These are phyloP conservation scores for Pseudogymnoascus sp. DNA, from an alignment of 2,329 filamentous ascomycete genomes.

Conservation along the genomic window DNA sequence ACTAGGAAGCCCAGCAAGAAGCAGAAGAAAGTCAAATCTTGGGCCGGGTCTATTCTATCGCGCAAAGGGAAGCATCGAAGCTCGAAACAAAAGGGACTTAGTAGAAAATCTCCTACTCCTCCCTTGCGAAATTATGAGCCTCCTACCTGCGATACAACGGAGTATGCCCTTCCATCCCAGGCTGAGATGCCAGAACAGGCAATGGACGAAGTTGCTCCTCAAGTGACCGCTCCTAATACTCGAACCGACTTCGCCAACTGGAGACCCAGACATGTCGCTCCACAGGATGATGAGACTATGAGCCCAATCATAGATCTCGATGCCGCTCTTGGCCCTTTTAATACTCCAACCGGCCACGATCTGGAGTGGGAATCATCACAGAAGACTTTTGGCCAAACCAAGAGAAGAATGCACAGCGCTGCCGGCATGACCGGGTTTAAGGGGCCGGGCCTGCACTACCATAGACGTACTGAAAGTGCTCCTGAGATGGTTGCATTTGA, in stretches of 20 bases:
- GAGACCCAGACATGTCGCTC: conserved; percentile 32
- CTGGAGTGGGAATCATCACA: conserved; percentile 61
- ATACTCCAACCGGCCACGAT: conserved; percentile 60
- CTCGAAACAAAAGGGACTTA: conserved; percentile 33
- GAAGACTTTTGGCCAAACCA: conserved; percentile 42
- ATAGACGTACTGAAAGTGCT: conserved; percentile 70
- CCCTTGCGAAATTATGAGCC: conserved; percentile 28
- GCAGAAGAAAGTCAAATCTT: conserved; percentile 65
- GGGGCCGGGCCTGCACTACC: conserved; percentile 64
- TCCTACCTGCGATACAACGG: conserved; percentile 18
- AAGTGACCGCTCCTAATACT: conserved; percentile 1
- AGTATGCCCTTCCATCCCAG: conserved; percentile 13
- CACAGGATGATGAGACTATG: conserved; percentile 52
- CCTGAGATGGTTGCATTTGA: conserved; percentile 73
- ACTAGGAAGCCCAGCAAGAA: conserved; percentile 37
- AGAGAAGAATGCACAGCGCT: conserved; percentile 68
- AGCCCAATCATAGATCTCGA: conserved; percentile 88
- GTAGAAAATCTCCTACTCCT: conserved; percentile 35
- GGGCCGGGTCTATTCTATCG: conserved; percentile 43
- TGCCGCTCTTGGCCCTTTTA: conserved; percentile 85
- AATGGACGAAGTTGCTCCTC: conserved; percentile 21
- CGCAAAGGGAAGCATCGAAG: conserved; percentile 39
- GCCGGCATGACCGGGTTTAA: conserved; percentile 60
- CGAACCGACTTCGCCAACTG: conserved; percentile 28
- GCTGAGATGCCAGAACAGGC: conserved; percentile 16